Evolutionary conservation across 1,139 yeast species (phyloP).

Genomic region (Protomyces macrosporus): DNA sequence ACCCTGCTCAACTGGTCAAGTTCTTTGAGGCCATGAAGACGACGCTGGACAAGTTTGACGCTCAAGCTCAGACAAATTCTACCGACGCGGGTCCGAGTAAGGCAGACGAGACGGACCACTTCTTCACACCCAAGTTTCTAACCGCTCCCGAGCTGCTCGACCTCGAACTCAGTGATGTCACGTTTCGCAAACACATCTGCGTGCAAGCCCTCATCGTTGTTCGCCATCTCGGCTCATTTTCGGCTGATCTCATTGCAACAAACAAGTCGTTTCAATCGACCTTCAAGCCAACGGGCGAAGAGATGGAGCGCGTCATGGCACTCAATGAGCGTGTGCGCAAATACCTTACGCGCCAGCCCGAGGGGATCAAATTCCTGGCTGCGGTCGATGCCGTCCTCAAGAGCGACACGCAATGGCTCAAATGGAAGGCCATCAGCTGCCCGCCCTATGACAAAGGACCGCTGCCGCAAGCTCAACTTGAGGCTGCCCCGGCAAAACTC

Average conservation of each 20-base stretch:
- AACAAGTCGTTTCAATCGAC: conserved; percentile 36
- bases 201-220: conserved; percentile 38
- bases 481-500: conserved; percentile 34
- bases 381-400: conserved; percentile 34
- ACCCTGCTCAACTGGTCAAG: conserved; percentile 4
- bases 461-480: conserved; percentile 20
- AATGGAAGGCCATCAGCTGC: conserved; percentile 40
- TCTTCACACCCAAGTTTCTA: conserved; percentile 27
- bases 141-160: conserved; percentile 16
- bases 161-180: conserved; percentile 35
- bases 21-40: conserved; percentile 21
- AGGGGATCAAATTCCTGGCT: conserved; percentile 32
- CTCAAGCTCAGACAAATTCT: background rate
- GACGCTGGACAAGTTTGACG: conserved; percentile 7
- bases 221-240: conserved; percentile 36
- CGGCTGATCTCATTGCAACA: conserved; percentile 31
- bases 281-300: conserved; percentile 32
- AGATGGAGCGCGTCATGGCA: conserved; percentile 33
- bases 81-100: background rate
- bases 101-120: conserved; percentile 26
- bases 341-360: conserved; percentile 16
- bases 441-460: conserved; percentile 31
- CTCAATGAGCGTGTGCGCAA: conserved; percentile 29
- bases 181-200: conserved; percentile 38
- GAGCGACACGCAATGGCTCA: conserved; percentile 39